Percentiles rank a stretch among this genome's conserved stretches.
Conservation (phyloP, 2,329 filamentous ascomycete species). For the Xylogone sp. region DNA sequence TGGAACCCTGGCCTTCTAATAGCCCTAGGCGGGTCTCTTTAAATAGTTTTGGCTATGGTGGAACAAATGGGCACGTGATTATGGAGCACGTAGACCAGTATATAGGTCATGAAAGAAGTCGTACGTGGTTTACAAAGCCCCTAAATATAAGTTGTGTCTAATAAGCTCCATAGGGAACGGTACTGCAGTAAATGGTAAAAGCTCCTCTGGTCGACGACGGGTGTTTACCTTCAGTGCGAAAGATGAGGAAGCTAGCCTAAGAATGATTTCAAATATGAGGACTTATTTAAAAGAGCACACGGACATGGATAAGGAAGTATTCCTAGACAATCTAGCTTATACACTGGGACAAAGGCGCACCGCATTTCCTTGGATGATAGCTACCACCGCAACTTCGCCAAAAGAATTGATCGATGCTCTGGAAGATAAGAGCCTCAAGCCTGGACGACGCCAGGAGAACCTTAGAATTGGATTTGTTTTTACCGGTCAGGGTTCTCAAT, state of each 20-base stretch:
- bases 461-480: conserved; percentile 23
- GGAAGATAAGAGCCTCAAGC: conserved; percentile 27
- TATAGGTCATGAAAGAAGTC: no score
- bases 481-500: conserved; percentile 22
- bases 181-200: no score
- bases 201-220: no score
- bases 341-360: no score
- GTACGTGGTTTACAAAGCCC: conserved; percentile 24
- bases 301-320: no score
- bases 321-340: conserved; percentile 9
- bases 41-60: conserved; percentile 39
- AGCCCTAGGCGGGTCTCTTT: conserved; percentile 44
- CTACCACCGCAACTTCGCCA: no score
- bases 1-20: conserved; percentile 22
- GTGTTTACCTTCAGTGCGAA: no score
- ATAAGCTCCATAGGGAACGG: conserved; percentile 16
- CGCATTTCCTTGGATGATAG: no score
- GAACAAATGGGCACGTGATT: conserved; percentile 44
- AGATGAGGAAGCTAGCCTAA: no score
- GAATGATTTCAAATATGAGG: no score
- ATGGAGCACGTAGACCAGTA: no score
- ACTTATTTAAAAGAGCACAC: no score
- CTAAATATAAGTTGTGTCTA: conserved; percentile 14
- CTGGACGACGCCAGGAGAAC: conserved; percentile 8
- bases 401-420: conserved; percentile 32